Conservation (phyloP, 805 yeast species). For the Candida saitoana region DNA sequence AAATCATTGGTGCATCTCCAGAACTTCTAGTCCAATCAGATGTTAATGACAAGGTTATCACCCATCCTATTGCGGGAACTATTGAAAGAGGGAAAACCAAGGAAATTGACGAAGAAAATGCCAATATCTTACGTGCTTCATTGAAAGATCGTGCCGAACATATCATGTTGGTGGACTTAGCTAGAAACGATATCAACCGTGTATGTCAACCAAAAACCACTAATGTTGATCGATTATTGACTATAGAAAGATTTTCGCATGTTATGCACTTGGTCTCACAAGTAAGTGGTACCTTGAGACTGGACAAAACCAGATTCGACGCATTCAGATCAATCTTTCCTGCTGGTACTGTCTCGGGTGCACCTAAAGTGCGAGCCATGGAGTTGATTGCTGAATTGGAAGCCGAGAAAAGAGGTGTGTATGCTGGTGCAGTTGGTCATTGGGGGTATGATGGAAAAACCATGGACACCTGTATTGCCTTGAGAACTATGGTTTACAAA, state of each 20-base stretch:
- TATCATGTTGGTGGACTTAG: constrained; percentile 96
- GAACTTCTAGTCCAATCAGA: constrained; percentile 87
- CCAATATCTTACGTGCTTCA: constrained; percentile 66
- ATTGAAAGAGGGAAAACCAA: constrained; percentile 83
- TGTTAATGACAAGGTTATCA: constrained; percentile 63
- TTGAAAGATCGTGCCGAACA: constrained; percentile 96
- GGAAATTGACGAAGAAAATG: constrained; percentile 86
- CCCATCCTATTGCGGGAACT: constrained; percentile 99
- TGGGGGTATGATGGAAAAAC: constrained; percentile 95
- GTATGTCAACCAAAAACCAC: constrained; percentile 87
- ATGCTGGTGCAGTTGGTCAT: constrained; percentile 98
- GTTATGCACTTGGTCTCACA: constrained; percentile 96
- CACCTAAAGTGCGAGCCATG: constrained; percentile 97
- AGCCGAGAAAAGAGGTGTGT: constrained; percentile 88
- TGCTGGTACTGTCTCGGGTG: constrained; percentile 98
- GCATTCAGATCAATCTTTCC: constrained; percentile 98
- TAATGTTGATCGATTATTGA: constrained; percentile 79
- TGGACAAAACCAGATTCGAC: constrained; percentile 85
- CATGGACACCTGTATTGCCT: constrained; percentile 97
- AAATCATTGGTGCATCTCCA: constrained; percentile 96
- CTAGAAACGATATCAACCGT: constrained; percentile 92
- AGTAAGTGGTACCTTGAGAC: constrained; percentile 85
- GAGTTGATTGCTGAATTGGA: constrained; percentile 87
- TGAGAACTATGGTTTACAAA: constrained; percentile 94
- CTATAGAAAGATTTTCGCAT: constrained; percentile 91